Evolutionary conservation across 129 eudicot species (phyloP), one percentile per base, ranked within the genome.

Genomic region (Flaveria trinervia): DNA sequence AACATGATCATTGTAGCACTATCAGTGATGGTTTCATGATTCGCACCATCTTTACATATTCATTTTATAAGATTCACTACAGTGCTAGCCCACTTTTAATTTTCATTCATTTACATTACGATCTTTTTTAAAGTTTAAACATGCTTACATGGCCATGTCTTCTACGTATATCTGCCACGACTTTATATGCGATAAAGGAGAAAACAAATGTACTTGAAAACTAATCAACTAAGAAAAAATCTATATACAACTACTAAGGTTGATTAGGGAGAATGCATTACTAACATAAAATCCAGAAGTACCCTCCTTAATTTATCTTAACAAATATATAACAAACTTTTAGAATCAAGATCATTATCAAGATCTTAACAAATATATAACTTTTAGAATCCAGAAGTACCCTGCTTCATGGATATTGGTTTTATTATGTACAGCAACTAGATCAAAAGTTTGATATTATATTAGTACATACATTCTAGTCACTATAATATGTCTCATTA

Each of bases 351-450:
- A 44, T 36, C 12, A 71, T 36, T 56, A 25, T n/a, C n/a, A n/a
- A n/a, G n/a, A 30, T 20, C 15, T 9, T 57, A 71, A 52, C 39
- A 44, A 65, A 72, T 57, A 20, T 6, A 9, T 51, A 64, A n/a
- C 41, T 69, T 6, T 78, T 69, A 17, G 17, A 69, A 69, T 43
- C 76, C n/a, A 80, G 20, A 44, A 71, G 22, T 56, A 25, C n/a
- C n/a, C 80, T 79, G 79, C 82, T 72, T 83, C 73, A 55, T 22
- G 44, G 7, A 39, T 76, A 70, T 62, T 17, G 71, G 64, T 51
- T 62, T 70, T 82, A 71, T 82, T 82, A 82, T 82, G 54, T 82
- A 71, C 85, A 76, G 59, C 73, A 81, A 81, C 56, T 70, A 70
- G 78, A 76, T 81, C 68, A 81, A 82, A 20, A 77, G 77, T 73